Percentiles rank a stretch among this genome's conserved stretches.
Evolutionary conservation across 148 eudicot genomes (phyloP).

Genomic region (Camellia sinensis): DNA sequence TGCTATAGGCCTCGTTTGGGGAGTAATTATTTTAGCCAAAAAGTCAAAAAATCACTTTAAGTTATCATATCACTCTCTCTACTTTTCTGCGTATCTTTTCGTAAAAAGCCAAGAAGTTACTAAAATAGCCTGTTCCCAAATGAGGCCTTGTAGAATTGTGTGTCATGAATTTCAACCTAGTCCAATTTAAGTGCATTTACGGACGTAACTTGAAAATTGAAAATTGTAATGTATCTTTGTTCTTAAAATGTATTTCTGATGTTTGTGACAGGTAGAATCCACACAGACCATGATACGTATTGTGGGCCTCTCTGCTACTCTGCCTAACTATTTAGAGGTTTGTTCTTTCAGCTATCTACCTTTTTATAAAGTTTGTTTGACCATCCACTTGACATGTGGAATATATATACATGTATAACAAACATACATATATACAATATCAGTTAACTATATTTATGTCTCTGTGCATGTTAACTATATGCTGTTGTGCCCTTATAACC

Average conservation of each 20-base stretch:
- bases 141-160: neutral
- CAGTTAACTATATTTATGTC: neutral
- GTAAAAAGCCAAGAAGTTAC: no score
- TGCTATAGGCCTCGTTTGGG: neutral
- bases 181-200: neutral
- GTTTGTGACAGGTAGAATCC: conserved; percentile 76
- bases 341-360: conserved; percentile 14
- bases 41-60: no score
- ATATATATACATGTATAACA: neutral
- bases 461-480: neutral
- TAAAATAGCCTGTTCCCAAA: no score
- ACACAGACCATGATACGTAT: conserved; percentile 97
- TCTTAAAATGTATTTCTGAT: neutral
- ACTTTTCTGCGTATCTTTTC: no score
- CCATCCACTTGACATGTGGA: neutral
- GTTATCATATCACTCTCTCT: no score
- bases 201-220: neutral
- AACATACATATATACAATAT: neutral
- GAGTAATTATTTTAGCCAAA: no score
- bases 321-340: conserved; percentile 97
- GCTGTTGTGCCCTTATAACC: neutral
- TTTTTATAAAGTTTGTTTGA: neutral
- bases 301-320: conserved; percentile 97
- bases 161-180: conserved; percentile 1
- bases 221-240: neutral